These are phyloP conservation scores for Dactylonectria macrodidyma DNA, from an alignment of 2,329 filamentous ascomycete genomes.

Conservation along the genomic window DNA sequence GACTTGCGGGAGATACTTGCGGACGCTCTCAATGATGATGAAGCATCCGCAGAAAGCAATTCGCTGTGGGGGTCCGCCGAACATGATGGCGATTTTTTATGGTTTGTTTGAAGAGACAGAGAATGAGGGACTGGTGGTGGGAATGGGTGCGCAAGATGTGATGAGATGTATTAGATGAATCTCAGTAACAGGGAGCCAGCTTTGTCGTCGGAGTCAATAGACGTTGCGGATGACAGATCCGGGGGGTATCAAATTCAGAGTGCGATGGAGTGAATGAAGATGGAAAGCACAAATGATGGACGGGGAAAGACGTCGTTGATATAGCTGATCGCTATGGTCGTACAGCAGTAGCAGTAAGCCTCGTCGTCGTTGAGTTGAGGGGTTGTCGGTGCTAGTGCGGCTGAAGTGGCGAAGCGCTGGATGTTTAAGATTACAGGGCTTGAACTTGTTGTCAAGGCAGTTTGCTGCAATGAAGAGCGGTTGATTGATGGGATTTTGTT, in stretches of 20 bases:
- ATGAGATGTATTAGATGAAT: not conserved
- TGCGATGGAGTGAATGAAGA: conserved; percentile 1
- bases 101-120: not conserved
- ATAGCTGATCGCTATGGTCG: not conserved
- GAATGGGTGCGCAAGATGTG: not conserved
- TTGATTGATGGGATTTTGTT: not conserved
- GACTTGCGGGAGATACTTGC: conserved; percentile 71
- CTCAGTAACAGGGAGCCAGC: not conserved
- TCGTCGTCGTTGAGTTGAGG: conserved; percentile 1
- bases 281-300: not conserved
- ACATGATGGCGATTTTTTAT: conserved; percentile 14
- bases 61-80: not conserved
- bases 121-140: not conserved
- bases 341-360: not conserved
- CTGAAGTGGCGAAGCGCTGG: conserved; percentile 27
- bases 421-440: conserved; percentile 5
- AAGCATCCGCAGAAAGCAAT: conserved; percentile 54
- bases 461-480: conserved; percentile 1
- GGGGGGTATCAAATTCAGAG: conserved; percentile 23
- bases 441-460: conserved; percentile 10
- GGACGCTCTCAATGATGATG: conserved; percentile 40
- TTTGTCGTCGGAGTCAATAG: not conserved
- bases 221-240: conserved; percentile 5
- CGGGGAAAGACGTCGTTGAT: conserved; percentile 7
- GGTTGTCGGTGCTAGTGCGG: conserved; percentile 13